Evolutionary conservation across 2,329 filamentous ascomycete species (phyloP), one percentile per base, ranked within the genome.

Genomic region (Graphilbum sp.): DNA sequence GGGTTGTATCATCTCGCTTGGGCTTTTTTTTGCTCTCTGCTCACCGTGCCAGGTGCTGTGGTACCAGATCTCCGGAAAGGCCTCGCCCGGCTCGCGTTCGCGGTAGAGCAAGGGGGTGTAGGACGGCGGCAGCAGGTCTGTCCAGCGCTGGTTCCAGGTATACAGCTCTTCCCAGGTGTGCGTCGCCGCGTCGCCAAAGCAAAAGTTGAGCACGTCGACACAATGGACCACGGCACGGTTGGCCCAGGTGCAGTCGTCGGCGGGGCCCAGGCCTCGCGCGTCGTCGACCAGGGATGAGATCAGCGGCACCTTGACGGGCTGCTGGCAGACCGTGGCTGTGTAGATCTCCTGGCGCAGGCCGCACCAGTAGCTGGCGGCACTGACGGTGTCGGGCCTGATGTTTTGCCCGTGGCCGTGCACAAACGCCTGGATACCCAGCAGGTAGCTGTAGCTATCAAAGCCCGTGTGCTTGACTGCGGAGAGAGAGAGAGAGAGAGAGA

Each of bases 191-290:
- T 61, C 55, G 2, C 64, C 62, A 45, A 76, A 78, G 49, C 74
- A 79, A 46, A 67, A 75, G 43, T 75, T 70, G 15, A 79, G 54
- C 1, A 77, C 69, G 43, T 76, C 70, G n/a, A 72, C 72, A 38
- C 72, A 72, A 46, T 74, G 67, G 3, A 73, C 63, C 0, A 79
- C 63, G 15, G 73, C 68, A 15, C 72, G 62, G 49, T 77, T 75
- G 2, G 72, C 66, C 71, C 71, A 75, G 1, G 59, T 60, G 41
- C 64, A 65, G 43, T 75, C 71, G 32, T 63, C 62, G 0, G 61
- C 58, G 0, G 59, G 53, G 2, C 58, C 17, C n/a, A 17, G 54
- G 0, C 61, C 62, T n/a, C 62, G 61, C 1, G 41, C 40, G 3
- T 29, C 35, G 46, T 72, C 66, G 31, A 71, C 60, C 27, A 71